Evolutionary conservation across 495 filamentous ascomycete species (phyloP), one percentile per base, ranked within the genome.

Genomic region (Aspergillus campestris): DNA sequence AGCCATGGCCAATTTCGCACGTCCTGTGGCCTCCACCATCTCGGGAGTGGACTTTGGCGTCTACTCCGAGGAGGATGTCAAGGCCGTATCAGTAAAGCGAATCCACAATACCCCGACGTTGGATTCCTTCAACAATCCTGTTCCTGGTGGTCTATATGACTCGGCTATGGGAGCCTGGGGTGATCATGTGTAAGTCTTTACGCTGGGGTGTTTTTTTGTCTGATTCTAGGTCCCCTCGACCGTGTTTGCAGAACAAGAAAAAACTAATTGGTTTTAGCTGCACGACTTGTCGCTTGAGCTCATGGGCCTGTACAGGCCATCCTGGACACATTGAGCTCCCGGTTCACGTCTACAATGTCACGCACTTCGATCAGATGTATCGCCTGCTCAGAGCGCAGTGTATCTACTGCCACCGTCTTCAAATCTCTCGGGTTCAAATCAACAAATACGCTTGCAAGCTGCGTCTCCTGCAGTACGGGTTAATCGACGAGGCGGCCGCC

Each of bases 311-410:
- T 62, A 89, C 92, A 8, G 94, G 94, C 47, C 94, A 99, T 69
- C 75, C 81, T 30, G 94, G 94, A 40, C 92, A 97, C 61, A 94
- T 99, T 61, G 88, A 95, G 52, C 80, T 99, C 24, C 90, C 94
- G 3, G 81, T 90, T 8, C 85, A 84, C 35, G 82, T 95, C 40
- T 99, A 96, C 60, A 91, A 96, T 68, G 84, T 89, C 18, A 83
- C 87, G 0, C 95, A 95, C 64, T 83, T 99, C 72, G 88, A 94
- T 60, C 91, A 95, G 62, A 71, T 86, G 42, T 75, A 90, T 42
- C 80, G 87, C 27, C 69, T 99, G 12, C 72, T 99, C 31, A 80
- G 87, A 42, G 82, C 84, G 34, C 86, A 87, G 69, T 99, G 94
- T 64, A 73, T 82, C 42, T 95, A 91, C 65, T 99, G 94, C 67